A percentile compares a stretch with the other conserved stretches of the same genome.
Conservation (phyloP, 1,284 basidiomycete species). For the Ustilago lituana region DNA sequence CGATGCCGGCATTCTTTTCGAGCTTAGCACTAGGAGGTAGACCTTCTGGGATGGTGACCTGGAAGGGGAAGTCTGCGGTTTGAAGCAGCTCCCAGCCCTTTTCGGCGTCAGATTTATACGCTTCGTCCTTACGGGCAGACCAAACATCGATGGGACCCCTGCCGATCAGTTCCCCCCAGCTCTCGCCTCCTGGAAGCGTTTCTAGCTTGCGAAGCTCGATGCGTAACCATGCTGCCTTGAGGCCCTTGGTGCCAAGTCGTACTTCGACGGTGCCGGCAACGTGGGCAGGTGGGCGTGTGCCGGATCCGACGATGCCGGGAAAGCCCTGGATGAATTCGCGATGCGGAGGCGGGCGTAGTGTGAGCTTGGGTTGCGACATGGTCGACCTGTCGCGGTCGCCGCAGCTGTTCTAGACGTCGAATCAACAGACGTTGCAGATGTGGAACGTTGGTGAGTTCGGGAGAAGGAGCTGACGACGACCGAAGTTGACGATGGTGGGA, state of each 20-base stretch:
- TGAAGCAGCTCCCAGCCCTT: constrained; percentile 52
- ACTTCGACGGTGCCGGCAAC: constrained; percentile 62
- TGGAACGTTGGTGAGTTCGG: not conserved
- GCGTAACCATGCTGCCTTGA: constrained; percentile 63
- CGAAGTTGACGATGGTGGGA: not conserved
- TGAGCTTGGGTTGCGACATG: constrained; percentile 54
- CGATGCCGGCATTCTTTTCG: constrained; percentile 61
- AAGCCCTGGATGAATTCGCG: constrained; percentile 63
- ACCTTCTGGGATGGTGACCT: constrained; percentile 59
- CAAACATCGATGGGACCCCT: constrained; percentile 63
- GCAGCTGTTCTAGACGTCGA: constrained; percentile 1
- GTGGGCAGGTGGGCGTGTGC: constrained; percentile 56
- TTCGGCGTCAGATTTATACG: constrained; percentile 44
- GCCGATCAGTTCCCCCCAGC: constrained; percentile 65
- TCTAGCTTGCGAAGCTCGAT: constrained; percentile 66
- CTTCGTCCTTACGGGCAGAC: constrained; percentile 42
- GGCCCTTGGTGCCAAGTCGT: constrained; percentile 54
- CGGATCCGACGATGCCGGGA: constrained; percentile 59
- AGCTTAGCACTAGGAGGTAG: constrained; percentile 61
- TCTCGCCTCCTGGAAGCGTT: constrained; percentile 59
- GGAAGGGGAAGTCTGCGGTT: constrained; percentile 58
- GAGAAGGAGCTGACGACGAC: not conserved
- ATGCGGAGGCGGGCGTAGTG: constrained; percentile 59
- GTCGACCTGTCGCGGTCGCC: constrained; percentile 6
- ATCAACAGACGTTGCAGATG: not conserved